Conservation (phyloP, 2,329 filamentous ascomycete species). For the Graphilbum sp. region DNA sequence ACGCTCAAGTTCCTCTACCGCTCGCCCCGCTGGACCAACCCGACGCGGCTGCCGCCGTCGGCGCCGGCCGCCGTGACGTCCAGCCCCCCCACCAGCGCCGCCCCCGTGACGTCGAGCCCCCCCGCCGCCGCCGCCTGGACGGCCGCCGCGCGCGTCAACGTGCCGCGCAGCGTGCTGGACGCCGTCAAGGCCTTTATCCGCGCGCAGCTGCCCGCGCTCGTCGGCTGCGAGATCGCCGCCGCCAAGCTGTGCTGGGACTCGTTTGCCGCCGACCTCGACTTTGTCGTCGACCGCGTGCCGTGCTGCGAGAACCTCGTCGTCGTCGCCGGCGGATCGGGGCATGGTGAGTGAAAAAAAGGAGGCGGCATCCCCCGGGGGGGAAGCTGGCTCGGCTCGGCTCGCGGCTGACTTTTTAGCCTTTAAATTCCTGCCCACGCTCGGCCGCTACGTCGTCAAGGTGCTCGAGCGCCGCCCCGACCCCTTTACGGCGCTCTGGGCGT, state of each 20-base stretch:
- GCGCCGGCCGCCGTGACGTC: too few relatives aligned
- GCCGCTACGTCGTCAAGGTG: conserved; percentile 1
- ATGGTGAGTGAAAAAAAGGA: background rate
- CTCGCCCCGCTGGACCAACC: conserved; percentile 1
- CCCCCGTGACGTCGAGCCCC: background rate
- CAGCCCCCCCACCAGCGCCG: background rate
- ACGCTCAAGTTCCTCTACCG: conserved; percentile 1
- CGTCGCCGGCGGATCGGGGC: background rate
- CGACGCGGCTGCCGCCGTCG: background rate
- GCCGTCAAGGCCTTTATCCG: background rate
- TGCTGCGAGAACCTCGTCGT: background rate
- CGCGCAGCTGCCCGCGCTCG: conserved; percentile 1
- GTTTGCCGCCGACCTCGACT: background rate
- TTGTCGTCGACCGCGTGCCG: conserved; percentile 2
- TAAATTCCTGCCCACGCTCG: conserved; percentile 1
- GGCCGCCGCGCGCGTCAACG: background rate
- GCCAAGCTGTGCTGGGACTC: conserved; percentile 3
- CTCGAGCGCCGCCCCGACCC: background rate
- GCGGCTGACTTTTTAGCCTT: background rate
- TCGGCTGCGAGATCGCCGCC: conserved; percentile 1
- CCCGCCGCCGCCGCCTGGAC: background rate
- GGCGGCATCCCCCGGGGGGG: too few relatives aligned
- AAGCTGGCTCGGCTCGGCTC: too few relatives aligned
- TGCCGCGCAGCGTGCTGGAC: background rate
- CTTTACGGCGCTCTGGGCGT: background rate